Percentiles rank a stretch among this genome's conserved stretches.
phyloP scores from a whole-genome alignment of 805 yeast species.

The Ogataea paradorogensis region DNA sequence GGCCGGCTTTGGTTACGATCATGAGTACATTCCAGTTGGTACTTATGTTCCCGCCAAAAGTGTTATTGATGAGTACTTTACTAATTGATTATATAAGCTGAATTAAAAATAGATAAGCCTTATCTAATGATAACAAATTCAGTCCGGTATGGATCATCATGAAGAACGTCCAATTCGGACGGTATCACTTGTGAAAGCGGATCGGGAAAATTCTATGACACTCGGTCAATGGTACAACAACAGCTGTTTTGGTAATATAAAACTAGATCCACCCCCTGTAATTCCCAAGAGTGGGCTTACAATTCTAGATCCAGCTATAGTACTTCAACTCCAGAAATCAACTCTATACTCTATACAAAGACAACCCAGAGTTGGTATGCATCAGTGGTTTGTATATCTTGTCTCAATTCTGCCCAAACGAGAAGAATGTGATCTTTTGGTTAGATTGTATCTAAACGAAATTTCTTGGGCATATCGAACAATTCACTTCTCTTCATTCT shows the following conservation, averaged over 20 bases:
- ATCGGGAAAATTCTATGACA: not conserved
- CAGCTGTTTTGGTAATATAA: not conserved
- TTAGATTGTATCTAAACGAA: constrained; percentile 7
- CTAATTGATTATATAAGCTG: not conserved
- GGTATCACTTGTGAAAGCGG: not conserved
- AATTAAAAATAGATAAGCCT: too few species aligned
- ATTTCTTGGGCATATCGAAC: constrained; percentile 13
- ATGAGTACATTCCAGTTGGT: constrained; percentile 38
- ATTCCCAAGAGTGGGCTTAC: not conserved
- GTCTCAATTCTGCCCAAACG: constrained; percentile 7
- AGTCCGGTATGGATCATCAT: too few species aligned
- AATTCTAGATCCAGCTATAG: not conserved
- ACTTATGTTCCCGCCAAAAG: not conserved
- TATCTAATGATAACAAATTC: too few species aligned
- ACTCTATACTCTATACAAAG: not conserved
- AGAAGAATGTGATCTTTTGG: constrained; percentile 12
- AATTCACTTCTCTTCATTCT: constrained; percentile 9
- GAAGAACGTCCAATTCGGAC: too few species aligned
- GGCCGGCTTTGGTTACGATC: constrained; percentile 26
- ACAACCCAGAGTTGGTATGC: not conserved
- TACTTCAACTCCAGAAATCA: not conserved
- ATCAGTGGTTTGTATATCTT: constrained; percentile 6
- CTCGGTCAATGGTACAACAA: not conserved
- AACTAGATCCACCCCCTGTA: not conserved
- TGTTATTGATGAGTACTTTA: constrained; percentile 2